These are phyloP conservation scores for Corrigiola litoralis DNA, from an alignment of 179 eudicot species.

Conservation along the genomic window DNA sequence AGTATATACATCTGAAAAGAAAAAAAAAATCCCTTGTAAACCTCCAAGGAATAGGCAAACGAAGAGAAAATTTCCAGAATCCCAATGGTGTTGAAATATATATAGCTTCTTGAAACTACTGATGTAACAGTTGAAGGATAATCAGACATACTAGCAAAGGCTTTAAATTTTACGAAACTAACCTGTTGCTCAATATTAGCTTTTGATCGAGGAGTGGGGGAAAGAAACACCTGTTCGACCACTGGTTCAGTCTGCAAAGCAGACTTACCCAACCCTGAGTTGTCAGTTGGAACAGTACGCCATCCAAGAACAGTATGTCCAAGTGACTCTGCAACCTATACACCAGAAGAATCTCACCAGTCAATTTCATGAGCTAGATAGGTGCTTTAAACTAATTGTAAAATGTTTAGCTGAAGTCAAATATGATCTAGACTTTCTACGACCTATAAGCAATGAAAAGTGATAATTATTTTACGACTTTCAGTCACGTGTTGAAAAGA, in stretches of 20 bases:
- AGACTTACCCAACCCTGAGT: slow-evolving; percentile 86
- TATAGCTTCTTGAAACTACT: too few relatives aligned
- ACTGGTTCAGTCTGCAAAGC: slow-evolving; percentile 95
- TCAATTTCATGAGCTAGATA: slow-evolving; percentile 1
- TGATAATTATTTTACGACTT: too few relatives aligned
- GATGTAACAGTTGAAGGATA: too few relatives aligned
- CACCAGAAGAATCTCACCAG: not conserved
- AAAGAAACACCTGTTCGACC: slow-evolving; percentile 95
- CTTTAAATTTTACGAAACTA: not conserved
- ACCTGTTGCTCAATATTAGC: slow-evolving; percentile 96
- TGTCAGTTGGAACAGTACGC: slow-evolving; percentile 89
- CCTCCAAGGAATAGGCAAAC: not conserved
- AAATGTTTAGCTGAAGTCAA: not conserved
- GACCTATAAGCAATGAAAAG: too few relatives aligned
- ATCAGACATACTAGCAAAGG: not conserved
- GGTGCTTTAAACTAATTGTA: slow-evolving; percentile 6
- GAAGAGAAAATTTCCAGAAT: too few relatives aligned
- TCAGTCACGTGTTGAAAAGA: slow-evolving; percentile 4
- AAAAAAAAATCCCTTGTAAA: not conserved
- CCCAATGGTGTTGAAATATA: too few relatives aligned
- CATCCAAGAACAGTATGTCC: slow-evolving; percentile 97
- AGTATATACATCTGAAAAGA: slow-evolving; percentile 78
- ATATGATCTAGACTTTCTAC: not conserved
- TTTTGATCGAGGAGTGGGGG: slow-evolving; percentile 69
- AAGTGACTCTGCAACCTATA: slow-evolving; percentile 89